phyloP scores from a whole-genome alignment of 164 flowering plant species.

The Vitis rupestris region DNA sequence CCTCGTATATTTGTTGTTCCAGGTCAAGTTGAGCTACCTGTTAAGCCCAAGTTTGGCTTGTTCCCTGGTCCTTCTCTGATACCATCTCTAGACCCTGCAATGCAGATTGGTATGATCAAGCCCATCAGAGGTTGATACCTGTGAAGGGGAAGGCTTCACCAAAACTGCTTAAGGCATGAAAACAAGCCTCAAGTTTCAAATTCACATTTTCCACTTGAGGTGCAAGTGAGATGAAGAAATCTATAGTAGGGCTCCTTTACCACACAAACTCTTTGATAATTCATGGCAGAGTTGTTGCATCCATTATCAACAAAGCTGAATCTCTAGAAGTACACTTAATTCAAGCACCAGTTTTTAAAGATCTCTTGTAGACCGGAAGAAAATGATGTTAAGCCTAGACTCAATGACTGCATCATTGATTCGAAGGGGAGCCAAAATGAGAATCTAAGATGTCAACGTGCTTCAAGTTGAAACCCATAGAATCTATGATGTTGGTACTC shows the following conservation, averaged over 20 bases:
- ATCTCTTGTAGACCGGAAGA: constrained; percentile 28
- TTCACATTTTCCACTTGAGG: too few relatives aligned
- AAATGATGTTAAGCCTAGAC: constrained; percentile 20
- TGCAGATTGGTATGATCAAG: constrained; percentile 67
- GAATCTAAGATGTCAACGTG: constrained; percentile 11
- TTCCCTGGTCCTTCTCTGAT: constrained; percentile 89
- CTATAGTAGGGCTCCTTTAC: too few relatives aligned
- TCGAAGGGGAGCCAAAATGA: constrained; percentile 27
- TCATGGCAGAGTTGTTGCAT: too few relatives aligned
- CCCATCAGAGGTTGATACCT: too few relatives aligned
- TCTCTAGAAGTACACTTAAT: too few relatives aligned
- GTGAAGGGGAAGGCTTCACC: too few relatives aligned
- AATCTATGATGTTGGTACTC: not conserved
- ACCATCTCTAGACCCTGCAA: constrained; percentile 92
- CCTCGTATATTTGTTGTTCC: constrained; percentile 39
- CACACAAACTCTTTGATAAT: too few relatives aligned
- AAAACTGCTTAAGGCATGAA: too few relatives aligned
- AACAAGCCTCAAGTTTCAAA: too few relatives aligned
- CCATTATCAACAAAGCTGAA: too few relatives aligned
- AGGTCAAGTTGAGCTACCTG: constrained; percentile 55
- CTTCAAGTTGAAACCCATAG: constrained; percentile 18
- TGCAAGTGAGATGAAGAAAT: too few relatives aligned
- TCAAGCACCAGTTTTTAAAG: constrained; percentile 6
- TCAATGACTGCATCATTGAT: constrained; percentile 21
- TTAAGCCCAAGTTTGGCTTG: constrained; percentile 84